Evolutionary conservation across 202 grass and related monocot species (phyloP).

Genomic region (Zizania palustris): DNA sequence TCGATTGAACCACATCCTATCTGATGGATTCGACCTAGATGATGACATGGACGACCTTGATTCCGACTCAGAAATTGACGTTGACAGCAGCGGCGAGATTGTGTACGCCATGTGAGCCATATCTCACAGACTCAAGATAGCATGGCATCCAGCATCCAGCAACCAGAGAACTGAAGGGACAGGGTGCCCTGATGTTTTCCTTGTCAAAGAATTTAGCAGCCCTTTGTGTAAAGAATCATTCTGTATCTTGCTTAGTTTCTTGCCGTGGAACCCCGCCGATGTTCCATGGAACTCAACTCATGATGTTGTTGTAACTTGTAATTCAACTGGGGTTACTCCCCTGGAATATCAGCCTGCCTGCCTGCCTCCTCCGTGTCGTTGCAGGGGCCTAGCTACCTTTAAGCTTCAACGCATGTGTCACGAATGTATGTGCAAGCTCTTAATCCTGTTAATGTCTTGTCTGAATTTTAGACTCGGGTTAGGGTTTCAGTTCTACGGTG

Average conservation of each 20-base stretch:
- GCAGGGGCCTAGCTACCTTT: constrained; percentile 17
- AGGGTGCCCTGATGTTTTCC: constrained; percentile 39
- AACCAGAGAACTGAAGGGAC: constrained; percentile 8
- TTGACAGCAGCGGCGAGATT: constrained; percentile 78
- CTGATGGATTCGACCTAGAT: constrained; percentile 59
- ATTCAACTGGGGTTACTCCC: constrained; percentile 29
- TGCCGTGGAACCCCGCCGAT: constrained; percentile 11
- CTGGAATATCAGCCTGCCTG: constrained; percentile 2
- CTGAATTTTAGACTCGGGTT: constrained; percentile 9
- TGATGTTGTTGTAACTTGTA: constrained; percentile 42
- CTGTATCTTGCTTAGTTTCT: constrained; percentile 35
- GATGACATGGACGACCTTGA: constrained; percentile 78
- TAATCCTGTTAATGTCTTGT: constrained; percentile 25
- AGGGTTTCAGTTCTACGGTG: constrained; percentile 4
- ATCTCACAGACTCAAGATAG: background rate
- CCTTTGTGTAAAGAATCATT: constrained; percentile 35
- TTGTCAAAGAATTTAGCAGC: constrained; percentile 39
- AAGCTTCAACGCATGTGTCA: constrained; percentile 10
- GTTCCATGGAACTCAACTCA: background rate
- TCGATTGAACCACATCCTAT: constrained; percentile 60
- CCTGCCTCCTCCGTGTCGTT: too few species aligned
- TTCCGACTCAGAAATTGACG: constrained; percentile 63
- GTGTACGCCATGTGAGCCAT: constrained; percentile 67
- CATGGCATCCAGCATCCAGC: background rate
- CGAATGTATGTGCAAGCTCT: constrained; percentile 33